Evolutionary conservation across 202 grass and related monocot species (phyloP).

Genomic region (Setaria viridis): DNA sequence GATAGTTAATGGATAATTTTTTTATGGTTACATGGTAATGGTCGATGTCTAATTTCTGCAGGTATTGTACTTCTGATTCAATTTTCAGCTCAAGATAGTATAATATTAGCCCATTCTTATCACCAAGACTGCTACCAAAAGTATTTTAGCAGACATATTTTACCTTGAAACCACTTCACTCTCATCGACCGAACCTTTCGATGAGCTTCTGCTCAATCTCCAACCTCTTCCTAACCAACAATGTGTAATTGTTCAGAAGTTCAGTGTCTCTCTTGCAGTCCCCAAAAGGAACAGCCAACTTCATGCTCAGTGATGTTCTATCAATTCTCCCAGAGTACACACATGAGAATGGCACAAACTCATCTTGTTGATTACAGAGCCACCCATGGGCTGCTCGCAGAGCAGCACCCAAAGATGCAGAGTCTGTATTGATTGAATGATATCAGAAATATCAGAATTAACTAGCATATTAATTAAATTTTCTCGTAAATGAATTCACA

Average conservation of each 20-base stretch:
- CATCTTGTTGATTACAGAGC: slow-evolving; percentile 64
- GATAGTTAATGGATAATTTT: neutral
- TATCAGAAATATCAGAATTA: neutral
- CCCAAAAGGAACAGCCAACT: slow-evolving; percentile 58
- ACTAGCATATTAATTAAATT: neutral
- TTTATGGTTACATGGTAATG: neutral
- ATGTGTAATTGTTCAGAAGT: slow-evolving; percentile 62
- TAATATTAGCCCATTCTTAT: neutral
- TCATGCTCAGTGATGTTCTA: slow-evolving; percentile 55
- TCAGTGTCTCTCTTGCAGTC: slow-evolving; percentile 26
- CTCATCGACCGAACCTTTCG: slow-evolving; percentile 38
- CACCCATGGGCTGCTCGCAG: slow-evolving; percentile 88
- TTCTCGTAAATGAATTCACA: neutral
- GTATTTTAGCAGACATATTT: neutral
- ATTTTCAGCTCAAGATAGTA: neutral
- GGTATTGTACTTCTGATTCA: neutral
- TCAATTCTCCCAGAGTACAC: slow-evolving; percentile 56
- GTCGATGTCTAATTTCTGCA: neutral
- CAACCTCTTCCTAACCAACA: slow-evolving; percentile 68
- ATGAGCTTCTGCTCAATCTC: slow-evolving; percentile 67
- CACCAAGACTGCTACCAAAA: neutral
- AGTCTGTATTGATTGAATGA: slow-evolving; percentile 55
- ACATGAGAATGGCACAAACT: slow-evolving; percentile 63
- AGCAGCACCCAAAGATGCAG: slow-evolving; percentile 84
- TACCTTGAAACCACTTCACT: slow-evolving; percentile 2